Evolutionary conservation across 2,329 filamentous ascomycete species (phyloP), one percentile per base, ranked within the genome.

Genomic region (Didymella pomorum): DNA sequence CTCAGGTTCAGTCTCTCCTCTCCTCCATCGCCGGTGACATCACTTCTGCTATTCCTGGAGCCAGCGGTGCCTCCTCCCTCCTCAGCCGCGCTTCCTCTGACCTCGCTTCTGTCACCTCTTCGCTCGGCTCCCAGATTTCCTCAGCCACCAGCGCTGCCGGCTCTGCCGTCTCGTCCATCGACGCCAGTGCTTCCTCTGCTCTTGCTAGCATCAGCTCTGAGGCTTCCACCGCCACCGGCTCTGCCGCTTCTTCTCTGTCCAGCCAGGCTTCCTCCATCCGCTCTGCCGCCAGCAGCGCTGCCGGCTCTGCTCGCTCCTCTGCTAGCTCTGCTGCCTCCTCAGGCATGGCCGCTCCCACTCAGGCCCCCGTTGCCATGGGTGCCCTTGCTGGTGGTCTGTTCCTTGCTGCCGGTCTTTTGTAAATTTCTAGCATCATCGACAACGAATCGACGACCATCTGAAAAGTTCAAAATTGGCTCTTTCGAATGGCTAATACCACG

Each of bases 401-500:
- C 53, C 67, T 71, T 29, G 39, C 68, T 46, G 73, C 71, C 26
- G 71, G 70, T 61, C 69, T 75, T 39, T 72, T 76, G 69, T 76
- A 76, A 54, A 50, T 50, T 41, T 25, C 31, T 50, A 21, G 44
- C 33, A 35, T 21, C 5, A 11, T 28, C 41, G 46, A 37, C 45
- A 3, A 28, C 16, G 11, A 25, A 41, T 51, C 46, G 51, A 49
- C 41, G 28, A 58, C 45, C 50, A 58, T 42, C 18, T 53, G 33
- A 58, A 58, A 58, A 58, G 56, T 42, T 52, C 26, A 23, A 48
- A 20, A 18, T 46, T 20, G 46, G 45, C 56, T 51, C 33, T 35
- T 46, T 58, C 46, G 50, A 45, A 50, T 58, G 56, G 56, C 54
- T 50, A 50, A 58, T 54, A 58, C 41, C 46, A 39, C 33, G 46